Evolutionary conservation across 345 rosid genomes (phyloP).

Genomic region (Gossypioides kirkii): DNA sequence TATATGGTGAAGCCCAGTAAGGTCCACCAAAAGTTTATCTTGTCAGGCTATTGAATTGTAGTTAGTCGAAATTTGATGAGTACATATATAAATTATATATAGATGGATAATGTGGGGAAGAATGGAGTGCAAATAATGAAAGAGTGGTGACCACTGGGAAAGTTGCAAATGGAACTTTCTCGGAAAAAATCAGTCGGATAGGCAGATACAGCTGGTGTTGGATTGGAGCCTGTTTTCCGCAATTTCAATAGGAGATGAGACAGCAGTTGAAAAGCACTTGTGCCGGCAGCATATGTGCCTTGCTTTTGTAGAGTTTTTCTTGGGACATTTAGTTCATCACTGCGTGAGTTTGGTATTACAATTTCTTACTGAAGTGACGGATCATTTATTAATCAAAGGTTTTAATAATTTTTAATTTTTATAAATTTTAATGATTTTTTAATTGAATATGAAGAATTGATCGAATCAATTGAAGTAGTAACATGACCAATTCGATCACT

Average conservation of each 20-base stretch:
- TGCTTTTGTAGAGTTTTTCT: neutral
- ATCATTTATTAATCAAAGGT: no score
- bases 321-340: no score
- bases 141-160: neutral
- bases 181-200: neutral
- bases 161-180: neutral
- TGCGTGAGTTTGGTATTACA: no score
- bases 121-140: neutral
- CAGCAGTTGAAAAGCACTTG: neutral
- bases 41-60: neutral
- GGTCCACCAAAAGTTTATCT: neutral
- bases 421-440: no score
- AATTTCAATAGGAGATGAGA: neutral
- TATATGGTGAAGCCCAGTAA: neutral
- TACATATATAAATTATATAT: neutral
- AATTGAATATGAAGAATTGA: no score
- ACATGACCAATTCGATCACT: no score
- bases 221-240: neutral
- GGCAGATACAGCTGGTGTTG: neutral
- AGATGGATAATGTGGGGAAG: neutral
- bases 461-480: no score
- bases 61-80: neutral
- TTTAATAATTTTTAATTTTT: no score
- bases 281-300: neutral
- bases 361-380: no score